Conservation (phyloP, 495 filamentous ascomycete genomes). For the Aspergillus biplanus region DNA sequence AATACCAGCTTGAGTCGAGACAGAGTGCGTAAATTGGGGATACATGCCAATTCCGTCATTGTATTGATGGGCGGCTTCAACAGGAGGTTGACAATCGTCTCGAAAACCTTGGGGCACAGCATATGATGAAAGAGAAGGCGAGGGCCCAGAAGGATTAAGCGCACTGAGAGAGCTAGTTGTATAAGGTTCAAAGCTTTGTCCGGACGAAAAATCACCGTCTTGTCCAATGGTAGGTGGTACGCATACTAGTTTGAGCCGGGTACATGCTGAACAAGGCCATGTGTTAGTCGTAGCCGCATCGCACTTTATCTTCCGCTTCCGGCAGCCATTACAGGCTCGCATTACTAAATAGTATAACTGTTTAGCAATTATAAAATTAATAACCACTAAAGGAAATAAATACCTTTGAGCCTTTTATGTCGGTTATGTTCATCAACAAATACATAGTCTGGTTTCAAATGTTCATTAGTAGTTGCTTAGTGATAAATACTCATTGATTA, state of each 20-base stretch:
- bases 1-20: slow-evolving; percentile 70
- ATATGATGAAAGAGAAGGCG: slow-evolving; percentile 36
- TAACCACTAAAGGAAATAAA: background rate
- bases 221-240: slow-evolving; percentile 87
- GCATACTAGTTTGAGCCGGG: slow-evolving; percentile 89
- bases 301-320: slow-evolving; percentile 84
- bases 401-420: slow-evolving; percentile 95
- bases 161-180: slow-evolving; percentile 26
- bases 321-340: slow-evolving; percentile 96
- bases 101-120: slow-evolving; percentile 34
- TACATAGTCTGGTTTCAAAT: slow-evolving; percentile 77
- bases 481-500: background rate
- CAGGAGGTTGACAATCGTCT: slow-evolving; percentile 29
- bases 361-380: slow-evolving; percentile 1
- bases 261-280: slow-evolving; percentile 96
- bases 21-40: slow-evolving; percentile 35
- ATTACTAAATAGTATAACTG: slow-evolving; percentile 65
- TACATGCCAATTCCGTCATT: slow-evolving; percentile 42
- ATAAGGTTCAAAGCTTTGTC: slow-evolving; percentile 33
- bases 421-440: slow-evolving; percentile 99
- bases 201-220: slow-evolving; percentile 69
- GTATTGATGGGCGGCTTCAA: slow-evolving; percentile 36
- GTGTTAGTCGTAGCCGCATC: slow-evolving; percentile 97
- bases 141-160: slow-evolving; percentile 30
- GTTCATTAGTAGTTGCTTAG: slow-evolving; percentile 13